phyloP scores from a whole-genome alignment of 2,329 filamentous ascomycete species.

The Penicillium sumatraense region DNA sequence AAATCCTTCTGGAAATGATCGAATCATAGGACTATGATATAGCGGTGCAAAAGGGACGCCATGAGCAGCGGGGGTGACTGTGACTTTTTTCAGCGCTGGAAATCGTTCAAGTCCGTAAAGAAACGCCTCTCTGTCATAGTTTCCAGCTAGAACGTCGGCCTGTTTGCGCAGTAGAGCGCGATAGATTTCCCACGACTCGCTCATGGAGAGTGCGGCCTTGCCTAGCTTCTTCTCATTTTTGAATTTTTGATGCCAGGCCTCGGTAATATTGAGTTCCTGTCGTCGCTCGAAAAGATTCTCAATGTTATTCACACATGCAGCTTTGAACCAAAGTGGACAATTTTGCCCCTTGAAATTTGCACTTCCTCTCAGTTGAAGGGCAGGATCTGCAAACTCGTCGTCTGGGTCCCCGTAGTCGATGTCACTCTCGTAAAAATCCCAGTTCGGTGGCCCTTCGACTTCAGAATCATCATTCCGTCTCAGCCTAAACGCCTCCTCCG shows the following conservation, averaged over 20 bases:
- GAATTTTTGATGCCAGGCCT: constrained; percentile 1
- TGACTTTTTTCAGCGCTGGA: constrained; percentile 41
- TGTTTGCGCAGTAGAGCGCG: constrained; percentile 40
- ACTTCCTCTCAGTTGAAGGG: background rate
- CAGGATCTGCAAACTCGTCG: background rate
- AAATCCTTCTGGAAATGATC: constrained; percentile 45
- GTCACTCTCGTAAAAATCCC: background rate
- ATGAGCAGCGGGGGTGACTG: constrained; percentile 47
- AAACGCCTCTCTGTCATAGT: constrained; percentile 36
- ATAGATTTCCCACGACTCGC: constrained; percentile 35
- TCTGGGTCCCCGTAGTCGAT: background rate
- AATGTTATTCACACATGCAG: background rate
- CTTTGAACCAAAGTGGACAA: constrained; percentile 8
- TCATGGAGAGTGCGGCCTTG: constrained; percentile 22
- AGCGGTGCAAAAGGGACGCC: constrained; percentile 37
- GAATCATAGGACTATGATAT: constrained; percentile 50
- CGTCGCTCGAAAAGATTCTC: background rate
- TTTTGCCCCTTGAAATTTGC: constrained; percentile 4
- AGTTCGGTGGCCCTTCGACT: background rate
- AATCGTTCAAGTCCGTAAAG: constrained; percentile 40
- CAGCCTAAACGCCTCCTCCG: background rate
- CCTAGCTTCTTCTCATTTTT: background rate
- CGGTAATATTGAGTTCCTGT: background rate
- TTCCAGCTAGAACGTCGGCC: constrained; percentile 29
- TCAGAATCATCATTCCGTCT: background rate